Base-by-base conservation (phyloP, 495 filamentous ascomycete genomes). In the Cladorrhinum samala region DNA sequence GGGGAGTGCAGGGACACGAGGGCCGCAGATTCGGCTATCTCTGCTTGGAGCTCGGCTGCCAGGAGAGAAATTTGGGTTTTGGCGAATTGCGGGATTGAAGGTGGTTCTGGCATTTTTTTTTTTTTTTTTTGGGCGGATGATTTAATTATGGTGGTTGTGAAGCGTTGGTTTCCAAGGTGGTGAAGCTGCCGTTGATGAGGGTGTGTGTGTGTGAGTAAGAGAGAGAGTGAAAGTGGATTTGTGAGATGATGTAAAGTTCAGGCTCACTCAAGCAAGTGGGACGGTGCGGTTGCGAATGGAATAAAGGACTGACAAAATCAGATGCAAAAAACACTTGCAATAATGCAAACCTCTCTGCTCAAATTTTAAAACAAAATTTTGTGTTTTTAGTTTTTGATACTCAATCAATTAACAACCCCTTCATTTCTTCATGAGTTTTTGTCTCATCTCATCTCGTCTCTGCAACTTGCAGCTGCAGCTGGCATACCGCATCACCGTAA, bases 1-100 rank as follows among this genome's bases (percentile, higher is more conserved):
- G 93, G 88, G 14, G 88, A 84, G 46, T 85, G 77, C 19, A 77
- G 76, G 23, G 83, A 80, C 48, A 91, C 77, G 46, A 95, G 84
- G 13, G 79, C 67, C 47, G 86, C 73, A 39, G 88, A 89, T 64
- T 84, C 84, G 24, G 80, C 72, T 42, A 91, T 79, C 66, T 93
- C 94, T 63, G 87, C 83, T 62, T 81, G 75, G 50, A 90, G 87
- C 69, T 98, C 94, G 30, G 74, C 68, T 45, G 79, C 72, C 39
- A 98, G 84, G 52, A 97, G 86, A 24, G 77, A 56, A 55, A 92
- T 84, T 62, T 97, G 92, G 9, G 82, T 79, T 43, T 76, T 66
- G 44, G 91, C 88, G 75, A 97, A 98, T 58, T 77, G 58, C 58
- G 84, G 68, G 61, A 95, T 83, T 60, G 88, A 79, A 65, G 86